These are phyloP conservation scores for Lactifluus volemus DNA, from an alignment of 768 basidiomycete species.

Conservation along the genomic window DNA sequence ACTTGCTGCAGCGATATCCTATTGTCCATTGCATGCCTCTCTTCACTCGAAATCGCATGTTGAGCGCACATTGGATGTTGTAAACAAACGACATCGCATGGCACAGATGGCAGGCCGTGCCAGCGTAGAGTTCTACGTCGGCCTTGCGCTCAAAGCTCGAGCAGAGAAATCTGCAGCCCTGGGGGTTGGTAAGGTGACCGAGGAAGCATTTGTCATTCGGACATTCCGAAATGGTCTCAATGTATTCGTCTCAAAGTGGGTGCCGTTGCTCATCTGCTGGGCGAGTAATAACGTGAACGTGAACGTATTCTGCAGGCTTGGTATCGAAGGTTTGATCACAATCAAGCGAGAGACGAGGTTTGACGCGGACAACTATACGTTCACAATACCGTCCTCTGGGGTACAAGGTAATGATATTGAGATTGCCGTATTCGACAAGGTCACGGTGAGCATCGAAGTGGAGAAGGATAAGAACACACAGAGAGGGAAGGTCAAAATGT, in stretches of 20 bases:
- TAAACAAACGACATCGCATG: conserved; percentile 89
- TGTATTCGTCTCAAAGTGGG: conserved; percentile 93
- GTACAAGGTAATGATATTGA: conserved; percentile 35
- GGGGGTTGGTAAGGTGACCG: conserved; percentile 36
- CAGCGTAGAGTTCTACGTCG: conserved; percentile 96
- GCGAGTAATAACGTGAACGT: background rate
- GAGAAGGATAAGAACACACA: conserved; percentile 95
- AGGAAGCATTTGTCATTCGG: conserved; percentile 90
- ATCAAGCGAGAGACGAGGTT: conserved; percentile 88
- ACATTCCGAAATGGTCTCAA: conserved; percentile 91
- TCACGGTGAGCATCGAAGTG: conserved; percentile 80
- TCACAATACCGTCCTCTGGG: conserved; percentile 50
- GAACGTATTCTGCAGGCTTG: conserved; percentile 46
- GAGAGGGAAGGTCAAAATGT: conserved; percentile 83
- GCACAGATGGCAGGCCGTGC: conserved; percentile 97
- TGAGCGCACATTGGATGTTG: conserved; percentile 74
- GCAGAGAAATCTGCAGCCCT: conserved; percentile 34
- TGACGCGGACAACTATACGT: conserved; percentile 84
- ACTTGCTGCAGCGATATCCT: conserved; percentile 81
- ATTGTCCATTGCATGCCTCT: conserved; percentile 73
- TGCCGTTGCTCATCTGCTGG: conserved; percentile 12
- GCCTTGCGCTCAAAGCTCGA: conserved; percentile 75
- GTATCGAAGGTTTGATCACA: conserved; percentile 88
- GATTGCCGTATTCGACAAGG: conserved; percentile 90
- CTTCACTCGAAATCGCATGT: conserved; percentile 85